Percentiles rank a stretch among this genome's conserved stretches.
These are phyloP conservation scores for Sicyos baderoa DNA, from an alignment of 306 rosid genomes.

Conservation along the genomic window DNA sequence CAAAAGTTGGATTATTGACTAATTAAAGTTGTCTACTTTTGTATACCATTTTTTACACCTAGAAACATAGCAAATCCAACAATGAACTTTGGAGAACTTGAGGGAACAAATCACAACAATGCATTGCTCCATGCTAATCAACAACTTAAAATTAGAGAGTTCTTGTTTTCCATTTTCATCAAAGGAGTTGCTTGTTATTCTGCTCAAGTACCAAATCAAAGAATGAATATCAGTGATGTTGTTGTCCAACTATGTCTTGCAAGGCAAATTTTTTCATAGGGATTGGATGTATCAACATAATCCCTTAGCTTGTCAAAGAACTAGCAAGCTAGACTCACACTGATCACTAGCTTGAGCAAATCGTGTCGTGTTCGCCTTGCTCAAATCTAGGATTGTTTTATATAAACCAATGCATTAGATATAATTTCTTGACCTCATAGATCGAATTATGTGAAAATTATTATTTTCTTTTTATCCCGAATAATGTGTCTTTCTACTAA, in stretches of 20 bases:
- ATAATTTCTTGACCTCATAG: too few species aligned
- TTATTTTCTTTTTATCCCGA: too few species aligned
- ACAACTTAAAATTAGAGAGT: not conserved
- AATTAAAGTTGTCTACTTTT: too few species aligned
- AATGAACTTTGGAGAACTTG: not conserved
- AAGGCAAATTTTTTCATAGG: not conserved
- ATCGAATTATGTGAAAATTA: too few species aligned
- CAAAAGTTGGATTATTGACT: too few species aligned
- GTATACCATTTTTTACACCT: too few species aligned
- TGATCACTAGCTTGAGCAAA: too few species aligned
- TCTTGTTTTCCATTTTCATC: conserved; percentile 7
- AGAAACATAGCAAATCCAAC: not conserved
- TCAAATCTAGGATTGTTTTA: too few species aligned
- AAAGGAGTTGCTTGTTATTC: conserved; percentile 24
- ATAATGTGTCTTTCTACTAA: too few species aligned
- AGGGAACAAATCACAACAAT: not conserved
- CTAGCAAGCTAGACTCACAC: not conserved
- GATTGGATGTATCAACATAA: not conserved
- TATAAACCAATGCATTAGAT: too few species aligned
- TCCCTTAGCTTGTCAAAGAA: too few species aligned
- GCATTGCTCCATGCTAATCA: not conserved
- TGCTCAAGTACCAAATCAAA: not conserved
- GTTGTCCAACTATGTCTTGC: not conserved
- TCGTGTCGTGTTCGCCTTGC: too few species aligned
- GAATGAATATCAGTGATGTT: conserved; percentile 18